Percentiles rank a stretch among this genome's conserved stretches.
Evolutionary conservation across 2,329 filamentous ascomycete genomes (phyloP).

Genomic region (Akanthomyces uredinophilus): DNA sequence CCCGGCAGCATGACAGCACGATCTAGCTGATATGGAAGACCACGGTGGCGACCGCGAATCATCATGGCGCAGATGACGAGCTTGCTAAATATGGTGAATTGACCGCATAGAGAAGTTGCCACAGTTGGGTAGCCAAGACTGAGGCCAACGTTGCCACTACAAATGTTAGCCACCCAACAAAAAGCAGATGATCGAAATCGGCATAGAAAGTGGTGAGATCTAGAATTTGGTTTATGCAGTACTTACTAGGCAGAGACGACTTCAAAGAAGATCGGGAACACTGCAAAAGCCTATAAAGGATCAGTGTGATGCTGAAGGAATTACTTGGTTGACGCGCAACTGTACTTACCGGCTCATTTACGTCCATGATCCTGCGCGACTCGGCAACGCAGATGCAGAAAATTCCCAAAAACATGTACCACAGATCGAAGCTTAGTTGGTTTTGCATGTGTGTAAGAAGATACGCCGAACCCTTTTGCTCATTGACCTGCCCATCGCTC

Average conservation of each 20-base stretch:
- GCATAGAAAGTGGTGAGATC: no score
- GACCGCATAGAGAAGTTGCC: conserved; percentile 25
- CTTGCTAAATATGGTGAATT: conserved; percentile 31
- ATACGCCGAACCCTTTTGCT: conserved; percentile 24
- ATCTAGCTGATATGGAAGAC: conserved; percentile 30
- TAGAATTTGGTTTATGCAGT: no score
- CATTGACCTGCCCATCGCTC: conserved; percentile 25
- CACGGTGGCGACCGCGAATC: conserved; percentile 33
- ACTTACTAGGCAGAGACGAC: no score
- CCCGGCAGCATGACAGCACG: conserved; percentile 29
- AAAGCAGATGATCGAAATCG: no score
- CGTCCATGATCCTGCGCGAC: conserved; percentile 23
- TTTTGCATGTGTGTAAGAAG: conserved; percentile 31
- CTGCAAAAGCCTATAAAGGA: no score
- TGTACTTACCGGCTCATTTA: conserved; percentile 13
- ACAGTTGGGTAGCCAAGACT: conserved; percentile 30
- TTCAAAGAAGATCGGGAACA: no score
- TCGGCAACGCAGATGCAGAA: conserved; percentile 30
- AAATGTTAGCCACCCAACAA: no score
- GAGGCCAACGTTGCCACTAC: conserved; percentile 32
- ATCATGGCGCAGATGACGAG: conserved; percentile 34
- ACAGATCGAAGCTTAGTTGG: conserved; percentile 37
- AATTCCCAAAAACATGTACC: conserved; percentile 36
- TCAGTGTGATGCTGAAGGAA: no score
- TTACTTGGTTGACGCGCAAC: no score